Conservation (phyloP, 306 rosid species). For the Quercus ilex region DNA sequence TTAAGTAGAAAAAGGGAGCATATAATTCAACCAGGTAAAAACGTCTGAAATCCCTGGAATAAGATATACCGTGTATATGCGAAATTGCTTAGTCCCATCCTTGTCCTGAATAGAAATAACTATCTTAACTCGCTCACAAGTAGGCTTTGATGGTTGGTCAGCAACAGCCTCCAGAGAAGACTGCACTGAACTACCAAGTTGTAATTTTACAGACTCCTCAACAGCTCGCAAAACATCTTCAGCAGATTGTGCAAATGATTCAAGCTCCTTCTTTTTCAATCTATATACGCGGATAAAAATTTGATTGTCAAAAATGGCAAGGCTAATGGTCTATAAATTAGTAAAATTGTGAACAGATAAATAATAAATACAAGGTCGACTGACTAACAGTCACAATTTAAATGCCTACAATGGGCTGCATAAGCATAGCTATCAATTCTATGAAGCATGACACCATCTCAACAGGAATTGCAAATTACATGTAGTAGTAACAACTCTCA, state of each 20-base stretch:
- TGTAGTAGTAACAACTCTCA: not conserved
- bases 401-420: not conserved
- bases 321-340: not conserved
- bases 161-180: slow-evolving; percentile 28
- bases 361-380: not conserved
- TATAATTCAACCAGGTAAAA: not conserved
- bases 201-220: slow-evolving; percentile 57
- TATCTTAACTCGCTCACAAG: slow-evolving; percentile 57
- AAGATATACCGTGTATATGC: slow-evolving; percentile 62
- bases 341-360: not conserved
- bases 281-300: slow-evolving; percentile 33
- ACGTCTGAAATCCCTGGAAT: not conserved
- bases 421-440: not conserved
- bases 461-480: not conserved
- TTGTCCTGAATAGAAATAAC: slow-evolving; percentile 74
- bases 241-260: slow-evolving; percentile 62
- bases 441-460: not conserved
- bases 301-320: not conserved
- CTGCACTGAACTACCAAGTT: slow-evolving; percentile 24
- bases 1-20: not conserved
- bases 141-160: slow-evolving; percentile 39
- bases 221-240: slow-evolving; percentile 42
- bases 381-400: not conserved
- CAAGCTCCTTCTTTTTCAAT: slow-evolving; percentile 72
- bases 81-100: slow-evolving; percentile 65